Evolutionary conservation across 768 basidiomycete species (phyloP).

Genomic region (Pleurotus sapidus): DNA sequence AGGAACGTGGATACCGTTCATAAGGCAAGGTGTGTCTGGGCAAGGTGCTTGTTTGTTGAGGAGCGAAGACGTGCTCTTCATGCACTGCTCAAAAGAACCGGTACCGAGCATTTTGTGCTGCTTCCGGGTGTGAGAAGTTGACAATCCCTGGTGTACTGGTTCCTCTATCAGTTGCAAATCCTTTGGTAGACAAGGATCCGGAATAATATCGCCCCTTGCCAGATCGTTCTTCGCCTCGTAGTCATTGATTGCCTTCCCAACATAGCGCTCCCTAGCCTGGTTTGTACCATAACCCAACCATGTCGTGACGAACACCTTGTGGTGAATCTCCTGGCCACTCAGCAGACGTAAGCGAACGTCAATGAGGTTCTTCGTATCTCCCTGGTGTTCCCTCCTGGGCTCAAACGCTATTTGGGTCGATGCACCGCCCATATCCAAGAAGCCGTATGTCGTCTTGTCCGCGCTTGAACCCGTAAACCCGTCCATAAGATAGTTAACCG

Average conservation of each 20-base stretch:
- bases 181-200: constrained; percentile 90
- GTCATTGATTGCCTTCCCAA: constrained; percentile 60
- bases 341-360: constrained; percentile 81
- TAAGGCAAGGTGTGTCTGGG: constrained; percentile 81
- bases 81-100: constrained; percentile 86
- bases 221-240: constrained; percentile 39
- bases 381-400: constrained; percentile 59
- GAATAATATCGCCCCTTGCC: constrained; percentile 41
- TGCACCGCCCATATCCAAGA: constrained; percentile 99
- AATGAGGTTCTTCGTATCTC: constrained; percentile 61
- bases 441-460: constrained; percentile 87
- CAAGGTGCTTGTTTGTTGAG: constrained; percentile 87
- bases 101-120: constrained; percentile 75
- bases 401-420: constrained; percentile 99
- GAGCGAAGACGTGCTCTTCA: constrained; percentile 67
- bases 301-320: constrained; percentile 95
- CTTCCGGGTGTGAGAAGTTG: constrained; percentile 41
- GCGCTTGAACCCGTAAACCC: constrained; percentile 66
- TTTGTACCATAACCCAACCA: constrained; percentile 99
- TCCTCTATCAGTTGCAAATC: constrained; percentile 61
- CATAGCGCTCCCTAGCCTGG: constrained; percentile 92
- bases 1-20: constrained; percentile 93
- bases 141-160: constrained; percentile 39
- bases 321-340: constrained; percentile 82
- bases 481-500: constrained; percentile 98